Evolutionary conservation across 805 yeast species (phyloP).

Genomic region (Starmerella sp.): DNA sequence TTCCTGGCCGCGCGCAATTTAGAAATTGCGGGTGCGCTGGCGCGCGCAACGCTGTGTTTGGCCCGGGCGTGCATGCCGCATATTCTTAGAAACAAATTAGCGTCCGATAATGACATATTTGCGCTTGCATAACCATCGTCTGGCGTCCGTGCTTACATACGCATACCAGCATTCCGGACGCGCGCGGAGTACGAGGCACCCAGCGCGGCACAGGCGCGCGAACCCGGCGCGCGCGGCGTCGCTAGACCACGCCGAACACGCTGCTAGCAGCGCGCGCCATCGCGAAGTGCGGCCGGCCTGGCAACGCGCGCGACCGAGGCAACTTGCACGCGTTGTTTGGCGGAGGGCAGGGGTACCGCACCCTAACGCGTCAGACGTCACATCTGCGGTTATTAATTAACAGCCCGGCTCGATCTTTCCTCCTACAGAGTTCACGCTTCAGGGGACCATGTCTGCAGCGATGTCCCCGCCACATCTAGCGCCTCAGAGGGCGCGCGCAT

Average conservation of each 20-base stretch:
- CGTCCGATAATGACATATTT: not conserved
- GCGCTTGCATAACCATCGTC: not conserved
- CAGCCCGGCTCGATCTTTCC: not conserved
- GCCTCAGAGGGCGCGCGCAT: slow-evolving; percentile 37
- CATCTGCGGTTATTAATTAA: slow-evolving; percentile 1
- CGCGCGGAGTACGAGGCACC: not conserved
- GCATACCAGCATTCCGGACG: slow-evolving; percentile 1
- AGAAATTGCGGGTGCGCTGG: too few species aligned
- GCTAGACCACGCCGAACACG: not conserved
- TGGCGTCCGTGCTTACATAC: not conserved
- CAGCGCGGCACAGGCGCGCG: not conserved
- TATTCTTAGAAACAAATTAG: too few species aligned
- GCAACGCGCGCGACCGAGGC: not conserved
- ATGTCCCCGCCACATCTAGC: slow-evolving; percentile 2
- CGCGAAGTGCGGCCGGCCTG: too few species aligned
- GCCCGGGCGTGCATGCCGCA: too few species aligned
- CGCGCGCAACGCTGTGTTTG: too few species aligned
- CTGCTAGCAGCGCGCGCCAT: not conserved
- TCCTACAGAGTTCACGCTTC: slow-evolving; percentile 1
- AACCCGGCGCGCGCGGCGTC: not conserved
- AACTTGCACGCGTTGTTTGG: slow-evolving; percentile 2
- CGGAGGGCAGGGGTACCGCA: not conserved
- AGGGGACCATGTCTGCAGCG: slow-evolving; percentile 6
- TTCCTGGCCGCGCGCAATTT: too few species aligned
- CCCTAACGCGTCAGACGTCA: slow-evolving; percentile 4